phyloP scores from a whole-genome alignment of 768 basidiomycete genomes.

The Mycena rebaudengoi region DNA sequence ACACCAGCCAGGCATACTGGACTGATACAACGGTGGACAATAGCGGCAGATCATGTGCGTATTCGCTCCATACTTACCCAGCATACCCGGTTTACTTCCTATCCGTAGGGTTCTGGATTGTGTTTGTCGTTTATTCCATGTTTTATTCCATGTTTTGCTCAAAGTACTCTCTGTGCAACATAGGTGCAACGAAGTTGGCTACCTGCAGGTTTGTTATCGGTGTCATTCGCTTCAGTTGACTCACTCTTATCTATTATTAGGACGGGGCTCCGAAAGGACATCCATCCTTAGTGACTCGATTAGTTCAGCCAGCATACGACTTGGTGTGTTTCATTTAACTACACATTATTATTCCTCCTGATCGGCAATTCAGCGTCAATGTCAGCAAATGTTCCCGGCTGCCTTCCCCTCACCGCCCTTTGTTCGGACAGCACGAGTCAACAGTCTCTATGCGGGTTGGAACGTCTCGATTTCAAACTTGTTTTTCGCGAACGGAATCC shows the following conservation, averaged over 20 bases:
- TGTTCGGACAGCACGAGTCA: slow-evolving; percentile 53
- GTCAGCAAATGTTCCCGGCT: slow-evolving; percentile 70
- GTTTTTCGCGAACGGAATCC: slow-evolving; percentile 75
- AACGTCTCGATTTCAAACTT: slow-evolving; percentile 61
- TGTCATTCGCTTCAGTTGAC: neutral
- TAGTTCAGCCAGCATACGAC: slow-evolving; percentile 64
- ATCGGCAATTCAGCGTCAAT: slow-evolving; percentile 61
- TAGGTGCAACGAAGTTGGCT: slow-evolving; percentile 79
- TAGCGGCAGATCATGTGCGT: slow-evolving; percentile 55
- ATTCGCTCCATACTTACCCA: neutral
- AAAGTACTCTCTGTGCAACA: slow-evolving; percentile 6
- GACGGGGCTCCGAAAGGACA: slow-evolving; percentile 49
- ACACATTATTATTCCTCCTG: neutral
- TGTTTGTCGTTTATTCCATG: slow-evolving; percentile 47
- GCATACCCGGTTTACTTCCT: neutral
- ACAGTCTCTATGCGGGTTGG: slow-evolving; percentile 69
- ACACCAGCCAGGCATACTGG: slow-evolving; percentile 51
- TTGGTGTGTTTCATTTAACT: slow-evolving; percentile 45
- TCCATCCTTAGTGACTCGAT: slow-evolving; percentile 61
- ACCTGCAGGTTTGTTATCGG: slow-evolving; percentile 47
- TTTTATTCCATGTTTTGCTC: neutral
- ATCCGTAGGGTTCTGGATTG: slow-evolving; percentile 68
- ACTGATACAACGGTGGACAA: slow-evolving; percentile 67
- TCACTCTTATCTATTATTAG: slow-evolving; percentile 27
- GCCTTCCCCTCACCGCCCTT: slow-evolving; percentile 59